phyloP scores from a whole-genome alignment of 495 filamentous ascomycete genomes.

The Hypoxylon crocopeplum region DNA sequence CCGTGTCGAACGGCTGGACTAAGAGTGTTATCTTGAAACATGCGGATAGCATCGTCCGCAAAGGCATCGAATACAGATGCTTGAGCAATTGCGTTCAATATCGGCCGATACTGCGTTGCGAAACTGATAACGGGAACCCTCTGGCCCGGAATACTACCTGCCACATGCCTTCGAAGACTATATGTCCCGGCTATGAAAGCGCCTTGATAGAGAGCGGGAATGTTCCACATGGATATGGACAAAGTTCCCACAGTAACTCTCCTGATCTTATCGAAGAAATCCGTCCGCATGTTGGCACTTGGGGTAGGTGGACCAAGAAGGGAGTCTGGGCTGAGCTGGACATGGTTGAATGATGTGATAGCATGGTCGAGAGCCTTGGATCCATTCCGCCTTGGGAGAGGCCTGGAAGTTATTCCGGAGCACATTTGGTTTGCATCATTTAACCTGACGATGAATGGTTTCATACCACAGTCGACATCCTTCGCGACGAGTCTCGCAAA shows the following conservation, averaged over 20 bases:
- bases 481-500: constrained; percentile 45
- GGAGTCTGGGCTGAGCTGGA: constrained; percentile 38
- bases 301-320: constrained; percentile 38
- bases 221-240: constrained; percentile 28
- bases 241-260: constrained; percentile 43
- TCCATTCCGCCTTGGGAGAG: constrained; percentile 38
- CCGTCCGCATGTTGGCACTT: constrained; percentile 24
- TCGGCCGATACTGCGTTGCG: constrained; percentile 45
- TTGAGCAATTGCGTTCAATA: constrained; percentile 41
- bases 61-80: constrained; percentile 42
- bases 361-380: constrained; percentile 45
- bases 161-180: constrained; percentile 41
- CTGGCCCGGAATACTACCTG: constrained; percentile 12
- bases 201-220: constrained; percentile 35
- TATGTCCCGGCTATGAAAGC: constrained; percentile 42
- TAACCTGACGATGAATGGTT: constrained; percentile 45
- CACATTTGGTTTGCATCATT: constrained; percentile 42
- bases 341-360: constrained; percentile 46
- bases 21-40: background rate
- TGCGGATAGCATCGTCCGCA: constrained; percentile 19
- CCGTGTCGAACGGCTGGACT: constrained; percentile 1
- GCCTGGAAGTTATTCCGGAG: constrained; percentile 41
- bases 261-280: constrained; percentile 41
- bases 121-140: constrained; percentile 43
- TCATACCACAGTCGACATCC: constrained; percentile 41